phyloP scores from a whole-genome alignment of 78 protist species.

The Anaeramoeba flamelloides region DNA sequence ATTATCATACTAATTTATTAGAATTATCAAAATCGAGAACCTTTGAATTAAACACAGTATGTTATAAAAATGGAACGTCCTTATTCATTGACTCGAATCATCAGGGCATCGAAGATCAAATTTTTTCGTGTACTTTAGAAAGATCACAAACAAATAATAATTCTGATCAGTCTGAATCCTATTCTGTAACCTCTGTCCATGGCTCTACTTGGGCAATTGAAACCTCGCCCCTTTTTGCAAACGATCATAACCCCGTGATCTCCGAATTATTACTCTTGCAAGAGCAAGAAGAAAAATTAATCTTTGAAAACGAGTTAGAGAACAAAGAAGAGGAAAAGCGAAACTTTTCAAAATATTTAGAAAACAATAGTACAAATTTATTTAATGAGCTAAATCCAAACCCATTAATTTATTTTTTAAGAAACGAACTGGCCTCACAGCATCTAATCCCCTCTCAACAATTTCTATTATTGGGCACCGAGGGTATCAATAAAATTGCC shows the following conservation, averaged over 20 bases:
- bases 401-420: not conserved
- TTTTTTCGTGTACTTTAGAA: no score
- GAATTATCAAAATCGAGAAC: no score
- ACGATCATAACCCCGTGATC: not conserved
- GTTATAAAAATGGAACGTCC: no score
- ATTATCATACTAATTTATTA: no score
- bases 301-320: not conserved
- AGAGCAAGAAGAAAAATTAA: not conserved
- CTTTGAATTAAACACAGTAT: no score
- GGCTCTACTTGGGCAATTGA: no score
- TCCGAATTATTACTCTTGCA: not conserved
- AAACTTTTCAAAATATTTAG: not conserved
- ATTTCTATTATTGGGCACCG: not conserved
- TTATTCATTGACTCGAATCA: no score
- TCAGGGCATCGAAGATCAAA: no score
- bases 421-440: not conserved
- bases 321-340: not conserved
- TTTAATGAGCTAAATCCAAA: not conserved
- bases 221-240: no score
- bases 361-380: not conserved
- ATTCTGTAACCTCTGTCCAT: no score
- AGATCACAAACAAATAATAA: no score
- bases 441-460: not conserved
- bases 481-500: not conserved
- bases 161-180: no score